These are phyloP conservation scores for Exophiala phaeomuriformis DNA, from an alignment of 2,329 filamentous ascomycete genomes.

Conservation along the genomic window DNA sequence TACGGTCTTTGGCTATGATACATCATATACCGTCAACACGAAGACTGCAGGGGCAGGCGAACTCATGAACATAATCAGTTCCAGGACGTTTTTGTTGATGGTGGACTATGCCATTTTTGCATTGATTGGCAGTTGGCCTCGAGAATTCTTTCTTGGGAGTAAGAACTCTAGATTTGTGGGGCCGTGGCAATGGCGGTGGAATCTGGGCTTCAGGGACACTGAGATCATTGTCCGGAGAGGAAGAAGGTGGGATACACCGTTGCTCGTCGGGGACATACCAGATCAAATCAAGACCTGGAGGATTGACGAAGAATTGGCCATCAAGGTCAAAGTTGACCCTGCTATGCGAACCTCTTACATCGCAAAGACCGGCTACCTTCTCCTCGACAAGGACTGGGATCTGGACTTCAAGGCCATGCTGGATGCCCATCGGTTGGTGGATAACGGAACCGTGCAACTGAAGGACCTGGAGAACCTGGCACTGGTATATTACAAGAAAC, in stretches of 20 bases:
- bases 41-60: constrained; percentile 50
- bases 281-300: constrained; percentile 30
- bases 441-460: constrained; percentile 45
- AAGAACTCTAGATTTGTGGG: constrained; percentile 47
- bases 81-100: constrained; percentile 59
- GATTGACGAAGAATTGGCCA: constrained; percentile 48
- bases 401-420: constrained; percentile 80
- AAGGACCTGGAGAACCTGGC: constrained; percentile 66
- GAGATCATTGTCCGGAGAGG: constrained; percentile 79
- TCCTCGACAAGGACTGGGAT: constrained; percentile 80
- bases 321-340: constrained; percentile 52
- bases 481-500: constrained; percentile 51
- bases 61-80: constrained; percentile 50
- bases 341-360: constrained; percentile 63
- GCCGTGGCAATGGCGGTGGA: constrained; percentile 66
- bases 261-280: constrained; percentile 39
- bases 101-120: constrained; percentile 64
- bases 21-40: constrained; percentile 59
- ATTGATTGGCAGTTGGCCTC: constrained; percentile 66
- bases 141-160: constrained; percentile 60
- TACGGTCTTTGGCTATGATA: constrained; percentile 58
- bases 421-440: constrained; percentile 61
- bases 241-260: constrained; percentile 59
- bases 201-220: constrained; percentile 61
- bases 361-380: constrained; percentile 77